These are phyloP conservation scores for Paracoccidioides lutzii DNA, from an alignment of 2,329 filamentous ascomycete genomes.

Conservation along the genomic window DNA sequence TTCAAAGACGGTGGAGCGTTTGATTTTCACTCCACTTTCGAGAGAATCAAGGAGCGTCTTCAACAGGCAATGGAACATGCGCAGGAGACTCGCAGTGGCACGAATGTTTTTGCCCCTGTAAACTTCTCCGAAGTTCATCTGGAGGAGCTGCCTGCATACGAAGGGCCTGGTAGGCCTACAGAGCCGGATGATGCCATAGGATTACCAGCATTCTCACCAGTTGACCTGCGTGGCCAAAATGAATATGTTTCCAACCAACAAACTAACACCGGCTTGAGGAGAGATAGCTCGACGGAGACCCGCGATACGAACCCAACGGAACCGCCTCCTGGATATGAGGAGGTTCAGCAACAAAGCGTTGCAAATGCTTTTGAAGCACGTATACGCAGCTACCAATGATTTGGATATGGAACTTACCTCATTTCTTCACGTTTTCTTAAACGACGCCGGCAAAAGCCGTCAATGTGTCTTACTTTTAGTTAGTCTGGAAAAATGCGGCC, in stretches of 20 bases:
- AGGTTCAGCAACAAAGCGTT: slow-evolving; percentile 71
- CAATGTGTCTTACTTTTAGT: no score
- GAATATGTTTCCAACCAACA: background rate
- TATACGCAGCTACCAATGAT: slow-evolving; percentile 22
- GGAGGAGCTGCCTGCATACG: slow-evolving; percentile 81
- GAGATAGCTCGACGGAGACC: background rate
- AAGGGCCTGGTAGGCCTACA: slow-evolving; percentile 39
- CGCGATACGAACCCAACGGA: slow-evolving; percentile 41
- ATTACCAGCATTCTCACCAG: slow-evolving; percentile 7
- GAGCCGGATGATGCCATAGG: slow-evolving; percentile 2
- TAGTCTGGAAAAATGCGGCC: background rate
- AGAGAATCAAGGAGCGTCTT: slow-evolving; percentile 70
- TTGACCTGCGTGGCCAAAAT: slow-evolving; percentile 1
- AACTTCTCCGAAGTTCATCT: slow-evolving; percentile 56
- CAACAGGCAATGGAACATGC: slow-evolving; percentile 68
- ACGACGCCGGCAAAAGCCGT: background rate
- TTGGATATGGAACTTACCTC: background rate
- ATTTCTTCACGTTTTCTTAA: background rate
- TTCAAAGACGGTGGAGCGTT: slow-evolving; percentile 95
- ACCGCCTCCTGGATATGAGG: slow-evolving; percentile 83
- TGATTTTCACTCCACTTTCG: slow-evolving; percentile 73
- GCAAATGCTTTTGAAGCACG: slow-evolving; percentile 58
- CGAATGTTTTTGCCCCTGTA: slow-evolving; percentile 35
- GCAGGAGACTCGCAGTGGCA: slow-evolving; percentile 45
- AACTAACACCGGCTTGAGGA: background rate